These are phyloP conservation scores for Moniliella sp. DNA, from an alignment of 1,284 basidiomycete species.

Conservation along the genomic window DNA sequence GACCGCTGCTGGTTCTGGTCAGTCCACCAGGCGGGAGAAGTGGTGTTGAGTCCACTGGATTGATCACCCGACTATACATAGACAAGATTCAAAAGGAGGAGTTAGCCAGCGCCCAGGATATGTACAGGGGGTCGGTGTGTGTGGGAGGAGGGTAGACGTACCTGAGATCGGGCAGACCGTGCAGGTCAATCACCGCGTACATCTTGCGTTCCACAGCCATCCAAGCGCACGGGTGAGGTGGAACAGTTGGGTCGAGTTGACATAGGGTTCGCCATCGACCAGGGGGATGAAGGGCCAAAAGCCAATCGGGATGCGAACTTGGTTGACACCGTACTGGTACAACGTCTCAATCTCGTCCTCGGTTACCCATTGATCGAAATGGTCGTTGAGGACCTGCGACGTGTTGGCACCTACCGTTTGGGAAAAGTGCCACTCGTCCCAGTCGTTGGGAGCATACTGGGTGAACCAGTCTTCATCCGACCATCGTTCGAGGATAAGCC, in stretches of 20 bases:
- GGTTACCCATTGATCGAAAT: slow-evolving; percentile 34
- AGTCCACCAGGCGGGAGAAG: slow-evolving; percentile 13
- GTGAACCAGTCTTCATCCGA: slow-evolving; percentile 36
- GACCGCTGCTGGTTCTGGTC: slow-evolving; percentile 15
- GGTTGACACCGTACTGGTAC: slow-evolving; percentile 25
- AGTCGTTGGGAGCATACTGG: slow-evolving; percentile 19
- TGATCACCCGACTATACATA: no score
- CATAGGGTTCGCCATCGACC: slow-evolving; percentile 12
- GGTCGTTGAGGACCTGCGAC: slow-evolving; percentile 14
- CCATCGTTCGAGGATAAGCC: slow-evolving; percentile 34
- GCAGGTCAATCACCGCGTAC: slow-evolving; percentile 36
- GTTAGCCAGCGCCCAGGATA: no score
- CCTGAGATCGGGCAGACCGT: slow-evolving; percentile 37
- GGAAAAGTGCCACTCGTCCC: slow-evolving; percentile 35
- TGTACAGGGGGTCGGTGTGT: no score
- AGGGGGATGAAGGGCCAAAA: slow-evolving; percentile 31
- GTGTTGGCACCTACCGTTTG: slow-evolving; percentile 18
- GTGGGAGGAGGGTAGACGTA: no score
- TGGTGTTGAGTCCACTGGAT: slow-evolving; percentile 26
- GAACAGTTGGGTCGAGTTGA: slow-evolving; percentile 11
- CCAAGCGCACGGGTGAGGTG: slow-evolving; percentile 17
- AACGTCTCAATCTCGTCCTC: slow-evolving; percentile 34
- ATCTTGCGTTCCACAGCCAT: slow-evolving; percentile 33
- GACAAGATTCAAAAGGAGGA: no score
- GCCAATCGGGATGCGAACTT: slow-evolving; percentile 34